These are phyloP conservation scores for Aspergillus avenaceus DNA, from an alignment of 495 filamentous ascomycete species.

Conservation along the genomic window DNA sequence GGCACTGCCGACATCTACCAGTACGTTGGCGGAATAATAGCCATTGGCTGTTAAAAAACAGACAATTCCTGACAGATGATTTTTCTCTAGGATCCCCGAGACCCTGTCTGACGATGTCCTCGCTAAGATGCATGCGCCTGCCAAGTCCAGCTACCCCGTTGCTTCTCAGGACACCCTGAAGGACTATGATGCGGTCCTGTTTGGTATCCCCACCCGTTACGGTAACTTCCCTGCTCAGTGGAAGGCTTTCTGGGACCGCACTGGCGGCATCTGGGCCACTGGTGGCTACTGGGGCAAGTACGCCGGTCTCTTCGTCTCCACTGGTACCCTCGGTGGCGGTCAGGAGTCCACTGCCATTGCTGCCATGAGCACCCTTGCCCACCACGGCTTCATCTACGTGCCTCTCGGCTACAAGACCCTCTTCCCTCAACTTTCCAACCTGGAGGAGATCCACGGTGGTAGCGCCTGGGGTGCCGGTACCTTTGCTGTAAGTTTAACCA, in stretches of 20 bases:
- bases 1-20: slow-evolving; percentile 77
- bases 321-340: slow-evolving; percentile 77
- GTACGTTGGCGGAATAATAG: slow-evolving; percentile 40
- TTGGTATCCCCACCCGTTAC: slow-evolving; percentile 97
- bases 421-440: slow-evolving; percentile 63
- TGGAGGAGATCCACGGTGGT: slow-evolving; percentile 78
- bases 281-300: slow-evolving; percentile 88
- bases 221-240: slow-evolving; percentile 98
- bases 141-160: slow-evolving; percentile 66
- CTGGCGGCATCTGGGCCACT: slow-evolving; percentile 64
- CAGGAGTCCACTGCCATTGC: slow-evolving; percentile 86
- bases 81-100: slow-evolving; percentile 62
- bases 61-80: slow-evolving; percentile 7
- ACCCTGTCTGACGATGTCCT: slow-evolving; percentile 83
- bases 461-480: slow-evolving; percentile 93
- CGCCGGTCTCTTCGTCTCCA: slow-evolving; percentile 87
- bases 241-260: slow-evolving; percentile 87
- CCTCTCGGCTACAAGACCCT: slow-evolving; percentile 87
- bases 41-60: neutral
- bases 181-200: slow-evolving; percentile 83
- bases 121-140: slow-evolving; percentile 80
- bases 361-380: slow-evolving; percentile 80
- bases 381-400: slow-evolving; percentile 95
- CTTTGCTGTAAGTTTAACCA: slow-evolving; percentile 58
- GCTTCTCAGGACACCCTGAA: slow-evolving; percentile 64